Base-by-base conservation (phyloP, 2,329 filamentous ascomycete species). In the Cryphonectria parasitica region DNA sequence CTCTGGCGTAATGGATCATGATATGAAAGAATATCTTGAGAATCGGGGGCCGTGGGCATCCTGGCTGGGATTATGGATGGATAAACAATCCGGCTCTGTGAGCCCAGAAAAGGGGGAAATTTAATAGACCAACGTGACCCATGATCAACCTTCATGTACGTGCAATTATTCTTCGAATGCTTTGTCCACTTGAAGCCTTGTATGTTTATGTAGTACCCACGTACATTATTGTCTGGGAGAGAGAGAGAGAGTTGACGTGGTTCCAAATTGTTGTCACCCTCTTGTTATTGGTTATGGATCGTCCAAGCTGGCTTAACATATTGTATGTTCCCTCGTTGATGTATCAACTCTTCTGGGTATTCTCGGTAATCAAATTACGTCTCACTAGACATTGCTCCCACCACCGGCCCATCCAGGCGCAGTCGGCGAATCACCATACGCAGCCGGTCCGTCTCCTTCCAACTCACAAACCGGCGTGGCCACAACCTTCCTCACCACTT, bases 1-100 rank as follows among this genome's bases (percentile, higher is more conserved):
- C 58, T 64, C 66, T 41, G 66, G 66, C 66, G 66, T 68, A 68
- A 64, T 64, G 58, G 66, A 62, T 60, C 56, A 67, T 49, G 36
- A 49, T 19, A 54, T 34, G 22, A 31, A 31, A 19, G 54, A 17
- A 8, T 13, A 31, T 34, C 13, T 58, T 22, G 60, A 39, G 60
- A 39, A 25, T 36, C 19, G 28, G 41, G 34, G 43, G 25, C 28
- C 15, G 54, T 19, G 54, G 54, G 54, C 15, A 34, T 17, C 19
- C 28, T 34, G 15, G 54, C 15, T 25, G 4, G 54, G 54, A 34
- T 34, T 58, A 34, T 28, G 54, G 25, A 31, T 34, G 54, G 19
- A 13, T 6, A 19, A 58, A 49, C 25, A 19, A 58, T 17, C 54
- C 19, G 15, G 25, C 54, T 31, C 54, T 58, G 54, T 28, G 54